A percentile compares a stretch with the other conserved stretches of the same genome.
Evolutionary conservation across 1,284 basidiomycete genomes (phyloP).

Genomic region (Tilletia caries): DNA sequence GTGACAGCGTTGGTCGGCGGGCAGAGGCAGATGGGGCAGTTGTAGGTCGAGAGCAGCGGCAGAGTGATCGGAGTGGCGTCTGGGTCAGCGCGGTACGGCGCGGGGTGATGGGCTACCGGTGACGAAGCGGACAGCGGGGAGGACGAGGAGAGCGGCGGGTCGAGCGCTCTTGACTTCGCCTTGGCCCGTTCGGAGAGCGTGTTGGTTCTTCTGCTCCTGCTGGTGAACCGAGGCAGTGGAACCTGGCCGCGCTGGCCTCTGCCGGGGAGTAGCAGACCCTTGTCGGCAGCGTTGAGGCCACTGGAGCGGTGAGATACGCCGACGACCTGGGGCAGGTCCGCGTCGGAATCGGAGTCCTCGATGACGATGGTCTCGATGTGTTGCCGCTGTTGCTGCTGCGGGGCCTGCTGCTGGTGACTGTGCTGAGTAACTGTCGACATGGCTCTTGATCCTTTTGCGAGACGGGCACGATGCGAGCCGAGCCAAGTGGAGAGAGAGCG

Average conservation of each 20-base stretch:
- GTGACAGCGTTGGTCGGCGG: constrained; percentile 20
- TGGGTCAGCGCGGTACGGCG: not conserved
- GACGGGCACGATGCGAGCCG: no score
- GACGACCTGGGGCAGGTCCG: not conserved
- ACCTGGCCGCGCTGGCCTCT: not conserved
- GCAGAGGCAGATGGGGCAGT: constrained; percentile 47
- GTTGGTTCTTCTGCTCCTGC: not conserved
- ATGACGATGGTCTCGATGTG: constrained; percentile 10
- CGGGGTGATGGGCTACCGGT: not conserved
- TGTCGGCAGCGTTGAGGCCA: not conserved
- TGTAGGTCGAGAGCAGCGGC: constrained; percentile 22
- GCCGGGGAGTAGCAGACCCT: not conserved
- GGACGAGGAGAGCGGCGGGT: not conserved
- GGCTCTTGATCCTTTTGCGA: no score
- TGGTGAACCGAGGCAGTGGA: not conserved
- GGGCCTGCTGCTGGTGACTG: not conserved
- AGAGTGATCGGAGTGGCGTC: not conserved
- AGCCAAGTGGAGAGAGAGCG: no score
- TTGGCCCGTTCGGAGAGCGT: constrained; percentile 9
- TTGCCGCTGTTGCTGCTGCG: not conserved
- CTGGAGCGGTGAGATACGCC: not conserved
- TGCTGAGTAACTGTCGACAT: not conserved
- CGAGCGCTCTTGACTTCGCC: not conserved
- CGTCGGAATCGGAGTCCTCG: constrained; percentile 8
- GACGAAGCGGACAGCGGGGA: no score